Evolutionary conservation across 305 asterid genomes (phyloP).

Genomic region (Fraxinus sp.): DNA sequence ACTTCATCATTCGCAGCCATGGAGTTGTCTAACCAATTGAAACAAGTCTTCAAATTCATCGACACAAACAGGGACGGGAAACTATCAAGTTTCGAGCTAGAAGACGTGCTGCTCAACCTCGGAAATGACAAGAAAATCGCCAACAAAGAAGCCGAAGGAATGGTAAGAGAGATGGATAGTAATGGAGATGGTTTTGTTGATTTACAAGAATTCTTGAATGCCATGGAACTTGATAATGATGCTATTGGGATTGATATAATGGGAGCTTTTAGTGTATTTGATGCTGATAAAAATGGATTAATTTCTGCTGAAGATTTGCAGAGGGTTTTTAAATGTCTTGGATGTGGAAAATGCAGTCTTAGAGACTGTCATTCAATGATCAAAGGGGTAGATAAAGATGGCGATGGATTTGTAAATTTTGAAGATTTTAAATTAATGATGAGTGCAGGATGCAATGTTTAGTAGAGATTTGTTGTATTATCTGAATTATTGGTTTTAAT

Average conservation of each 20-base stretch:
- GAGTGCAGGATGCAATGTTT: conserved; percentile 33
- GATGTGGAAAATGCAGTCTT: conserved; percentile 43
- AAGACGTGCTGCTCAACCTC: conserved; percentile 34
- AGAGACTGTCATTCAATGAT: conserved; percentile 55
- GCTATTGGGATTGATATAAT: conserved; percentile 31
- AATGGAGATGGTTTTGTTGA: conserved; percentile 64
- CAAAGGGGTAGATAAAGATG: conserved; percentile 57
- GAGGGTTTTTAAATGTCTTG: conserved; percentile 47
- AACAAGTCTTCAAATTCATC: conserved; percentile 55
- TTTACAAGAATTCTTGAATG: conserved; percentile 57
- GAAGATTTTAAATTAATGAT: conserved; percentile 62
- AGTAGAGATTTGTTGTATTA: not conserved
- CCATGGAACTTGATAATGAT: conserved; percentile 22
- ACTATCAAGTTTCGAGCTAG: conserved; percentile 47
- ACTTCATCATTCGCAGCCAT: conserved; percentile 38
- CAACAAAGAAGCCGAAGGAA: conserved; percentile 48
- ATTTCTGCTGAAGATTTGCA: conserved; percentile 52
- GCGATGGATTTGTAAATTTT: conserved; percentile 62
- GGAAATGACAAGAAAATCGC: conserved; percentile 40
- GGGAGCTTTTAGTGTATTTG: conserved; percentile 53
- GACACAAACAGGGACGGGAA: conserved; percentile 66
- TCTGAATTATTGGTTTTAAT: not conserved
- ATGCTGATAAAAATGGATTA: conserved; percentile 52
- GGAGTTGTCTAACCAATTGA: conserved; percentile 45
- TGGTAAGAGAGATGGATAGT: conserved; percentile 58